Base-by-base conservation (phyloP, 495 filamentous ascomycete genomes). In the Podospora pseudoanserina region DNA sequence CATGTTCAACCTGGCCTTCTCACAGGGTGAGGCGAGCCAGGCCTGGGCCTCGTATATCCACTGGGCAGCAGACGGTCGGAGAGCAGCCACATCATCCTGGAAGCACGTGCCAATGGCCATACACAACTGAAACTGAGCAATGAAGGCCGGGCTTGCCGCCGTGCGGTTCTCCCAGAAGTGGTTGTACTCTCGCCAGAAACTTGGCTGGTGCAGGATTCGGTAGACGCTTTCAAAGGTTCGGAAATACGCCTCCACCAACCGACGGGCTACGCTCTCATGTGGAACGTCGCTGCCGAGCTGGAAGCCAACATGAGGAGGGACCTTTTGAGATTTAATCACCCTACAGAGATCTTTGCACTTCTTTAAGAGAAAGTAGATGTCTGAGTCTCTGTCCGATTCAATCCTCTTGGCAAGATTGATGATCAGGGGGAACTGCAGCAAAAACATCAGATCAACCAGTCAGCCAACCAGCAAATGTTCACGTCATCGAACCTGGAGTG, bases 31-130 rank as follows among this genome's bases (percentile, higher is more conserved):
- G 19, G 84, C 80, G 1, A 90, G 77, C 88, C 88, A 92, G 60
- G 83, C 83, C 58, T 87, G 86, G 1, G 86, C 86, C 66, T 90
- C 86, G 44, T 86, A 81, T 3, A 90, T 81, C 89, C 89, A 92
- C 68, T 85, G 80, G 20, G 84, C 74, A 0, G 86, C 86, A 4
- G 79, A 83, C 11, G 76, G 78, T 28, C 87, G 84, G 27, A 83
- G 75, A 28, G 82, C 74, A 54, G 76, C 78, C 0, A 63, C 68
- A 5, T 83, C 80, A 26, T 87, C 86, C 63, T 89, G 86, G 26
- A 83, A 82, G 72, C 82, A 82, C 20, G 81, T 69, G 2, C 88
- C 88, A 66, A 88, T 86, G 11, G 88, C 86, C 72, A 91, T 81
- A n/a, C 89, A 82, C 15, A 92, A 74, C 67, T 91, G 83, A 4